Conservation (phyloP, 768 basidiomycete species). For the Amanita molliuscula region DNA sequence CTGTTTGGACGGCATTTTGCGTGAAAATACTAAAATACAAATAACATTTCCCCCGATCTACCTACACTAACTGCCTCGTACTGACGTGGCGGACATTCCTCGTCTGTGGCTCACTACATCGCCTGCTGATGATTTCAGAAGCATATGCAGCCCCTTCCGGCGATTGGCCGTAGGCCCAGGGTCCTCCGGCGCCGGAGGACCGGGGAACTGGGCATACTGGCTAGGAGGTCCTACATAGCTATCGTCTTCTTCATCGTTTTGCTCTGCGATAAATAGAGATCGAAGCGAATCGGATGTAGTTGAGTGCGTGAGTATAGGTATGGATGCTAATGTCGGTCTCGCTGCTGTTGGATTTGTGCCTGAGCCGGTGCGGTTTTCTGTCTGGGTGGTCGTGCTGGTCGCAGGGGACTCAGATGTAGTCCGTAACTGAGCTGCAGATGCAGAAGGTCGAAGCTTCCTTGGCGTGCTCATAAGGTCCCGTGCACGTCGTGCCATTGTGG, state of each 20-base stretch:
- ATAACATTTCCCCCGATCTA: neutral
- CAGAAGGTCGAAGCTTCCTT: constrained; percentile 58
- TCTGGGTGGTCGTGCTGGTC: constrained; percentile 20
- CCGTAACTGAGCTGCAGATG: constrained; percentile 70
- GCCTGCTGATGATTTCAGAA: constrained; percentile 39
- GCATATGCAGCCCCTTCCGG: constrained; percentile 58
- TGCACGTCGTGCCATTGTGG: constrained; percentile 32
- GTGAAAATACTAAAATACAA: neutral
- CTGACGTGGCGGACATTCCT: constrained; percentile 40
- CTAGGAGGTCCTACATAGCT: constrained; percentile 54
- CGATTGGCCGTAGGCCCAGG: constrained; percentile 40
- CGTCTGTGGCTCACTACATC: constrained; percentile 30
- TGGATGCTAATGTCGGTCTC: constrained; percentile 30
- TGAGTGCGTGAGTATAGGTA: constrained; percentile 38
- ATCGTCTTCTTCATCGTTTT: constrained; percentile 35
- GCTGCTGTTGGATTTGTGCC: constrained; percentile 53
- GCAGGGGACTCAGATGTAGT: constrained; percentile 30
- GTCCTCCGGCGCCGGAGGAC: constrained; percentile 44
- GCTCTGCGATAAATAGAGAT: constrained; percentile 24
- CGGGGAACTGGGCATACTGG: constrained; percentile 64
- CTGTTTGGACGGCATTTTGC: constrained; percentile 12
- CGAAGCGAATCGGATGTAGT: constrained; percentile 44
- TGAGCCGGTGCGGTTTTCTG: constrained; percentile 47
- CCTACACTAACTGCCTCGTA: constrained; percentile 24
- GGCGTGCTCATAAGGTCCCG: constrained; percentile 48